Evolutionary conservation across 1,139 yeast species (phyloP), one percentile per base, ranked within the genome.

Genomic region (Zygosaccharomyces pseudobailii): DNA sequence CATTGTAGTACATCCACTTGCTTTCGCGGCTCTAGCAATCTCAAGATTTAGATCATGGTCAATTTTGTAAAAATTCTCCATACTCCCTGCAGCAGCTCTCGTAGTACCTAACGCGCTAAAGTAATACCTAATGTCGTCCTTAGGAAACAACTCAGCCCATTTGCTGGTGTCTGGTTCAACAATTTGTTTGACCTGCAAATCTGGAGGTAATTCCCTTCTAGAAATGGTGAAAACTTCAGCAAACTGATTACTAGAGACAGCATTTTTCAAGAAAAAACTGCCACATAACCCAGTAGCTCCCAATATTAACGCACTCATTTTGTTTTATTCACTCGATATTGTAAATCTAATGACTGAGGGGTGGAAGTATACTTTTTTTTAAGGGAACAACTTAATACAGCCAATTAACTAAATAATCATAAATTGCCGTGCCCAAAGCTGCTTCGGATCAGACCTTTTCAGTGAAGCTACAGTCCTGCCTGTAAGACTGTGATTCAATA

Each of bases 71-170:
- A 86, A 89, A 21, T 79, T 75, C 24, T 76, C 85, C 3, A 80
- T 70, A 1, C 82, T 71, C n/a, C 92, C 92, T 3, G 89, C 95
- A 17, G 69, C 73, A 1, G 77, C 82, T 45, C 76, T 72, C 1
- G 95, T 87, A 13, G 95, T 84, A n/a, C 89, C 95, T 56, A 87
- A 75, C 0, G 82, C 79, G 1, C 87, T 77, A 53, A 82, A 76
- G 49, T 79, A 72, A 0, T 72, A 63, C 25, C 63, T 63, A 3
- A 51, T 19, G 28, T 40, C 38, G 24, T 56, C 59, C 31, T 49
- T 50, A 61, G 61, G 54, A 32, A 66, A 46, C 46, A 55, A 34
- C 41, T 53, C 38, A 2, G 64, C 63, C 84, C 85, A 81, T 40
- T 70, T 66, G 1, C 50, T 50, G 10, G 70, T 52, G 45, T 78